These are phyloP conservation scores for Dictyophora rubrovolvata DNA, from an alignment of 768 basidiomycete genomes.

Conservation along the genomic window DNA sequence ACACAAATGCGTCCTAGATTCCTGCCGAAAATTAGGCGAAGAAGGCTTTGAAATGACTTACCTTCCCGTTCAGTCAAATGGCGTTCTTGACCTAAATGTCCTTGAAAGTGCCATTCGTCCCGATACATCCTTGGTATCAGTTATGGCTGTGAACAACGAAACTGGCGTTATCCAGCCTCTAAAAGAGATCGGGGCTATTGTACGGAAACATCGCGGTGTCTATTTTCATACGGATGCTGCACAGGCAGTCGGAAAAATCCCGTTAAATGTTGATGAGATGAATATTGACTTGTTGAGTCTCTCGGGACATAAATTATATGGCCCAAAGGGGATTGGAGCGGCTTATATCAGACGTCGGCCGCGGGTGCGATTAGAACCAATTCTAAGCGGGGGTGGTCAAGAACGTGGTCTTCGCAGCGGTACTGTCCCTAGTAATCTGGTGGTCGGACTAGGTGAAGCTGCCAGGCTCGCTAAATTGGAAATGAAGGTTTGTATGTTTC, in stretches of 20 bases:
- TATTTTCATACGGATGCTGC: constrained; percentile 98
- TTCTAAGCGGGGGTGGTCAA: constrained; percentile 93
- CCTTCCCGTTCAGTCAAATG: constrained; percentile 85
- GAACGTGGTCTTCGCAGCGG: constrained; percentile 92
- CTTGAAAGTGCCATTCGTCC: constrained; percentile 86
- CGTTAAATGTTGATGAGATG: constrained; percentile 87
- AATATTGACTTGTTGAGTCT: constrained; percentile 95
- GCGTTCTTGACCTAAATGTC: constrained; percentile 65
- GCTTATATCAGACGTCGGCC: constrained; percentile 90
- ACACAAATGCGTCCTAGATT: constrained; percentile 98
- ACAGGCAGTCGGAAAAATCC: constrained; percentile 88
- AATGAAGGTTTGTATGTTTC: constrained; percentile 68
- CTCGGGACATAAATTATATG: constrained; percentile 96
- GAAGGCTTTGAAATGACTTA: constrained; percentile 98
- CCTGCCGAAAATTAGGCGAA: constrained; percentile 88
- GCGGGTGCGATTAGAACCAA: constrained; percentile 87
- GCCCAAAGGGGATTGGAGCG: constrained; percentile 93
- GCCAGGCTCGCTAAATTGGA: constrained; percentile 85
- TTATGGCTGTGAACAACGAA: constrained; percentile 99
- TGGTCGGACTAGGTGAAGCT: constrained; percentile 91
- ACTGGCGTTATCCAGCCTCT: constrained; percentile 97
- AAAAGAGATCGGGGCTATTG: constrained; percentile 82
- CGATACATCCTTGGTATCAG: constrained; percentile 87
- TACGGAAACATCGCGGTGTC: constrained; percentile 80
- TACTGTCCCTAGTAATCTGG: constrained; percentile 81